Base-by-base conservation (phyloP, 306 rosid genomes). In the Dalbergia cultrata region DNA sequence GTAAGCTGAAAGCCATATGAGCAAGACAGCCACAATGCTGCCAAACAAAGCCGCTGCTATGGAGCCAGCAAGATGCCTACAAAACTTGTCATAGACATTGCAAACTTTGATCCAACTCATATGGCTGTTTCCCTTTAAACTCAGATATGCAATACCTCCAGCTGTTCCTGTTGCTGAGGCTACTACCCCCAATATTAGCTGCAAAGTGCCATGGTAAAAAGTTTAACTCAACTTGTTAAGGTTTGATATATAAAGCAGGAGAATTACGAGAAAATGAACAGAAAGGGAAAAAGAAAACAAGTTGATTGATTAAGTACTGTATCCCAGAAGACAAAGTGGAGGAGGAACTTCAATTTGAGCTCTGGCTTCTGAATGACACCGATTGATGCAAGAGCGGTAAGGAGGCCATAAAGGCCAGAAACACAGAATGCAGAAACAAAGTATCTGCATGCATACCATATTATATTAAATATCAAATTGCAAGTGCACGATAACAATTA, bases 121-220 rank as follows among this genome's bases (percentile, higher is more conserved):
- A 63, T 90, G 93, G 5, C 70, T 0, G 75, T 93, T 87, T 0
- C 98, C 98, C 83, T 90, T 94, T 52, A 90, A 82, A 18, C 95
- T 95, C 1, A 89, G 4, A 54, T 94, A 90, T 13, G 91, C 97
- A n/a, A 90, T 83, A 5, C 83, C 80, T 9, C 90, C 98, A 0
- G 95, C 95, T 7, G 94, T 26, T 64, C 97, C 98, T 0, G 92
- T 87, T 72, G 95, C 98, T 8, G 98, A 86, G 41, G 92, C 95
- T 43, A 84, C 84, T 39, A 94, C 26, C 74, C 95, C 98, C 80
- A 94, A 49, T 43, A 90, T 83, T 72, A 91, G 78, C 95, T 93
- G 89, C 82, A 80, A 12, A 79, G n/a, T 17, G 16, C 60, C 80
- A 80, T 45, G 3, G 49, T 54, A 53, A 58, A 49, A 22, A 52